Evolutionary conservation across 202 grass and related monocot species (phyloP), one percentile per base, ranked within the genome.

Genomic region (Zizania palustris): DNA sequence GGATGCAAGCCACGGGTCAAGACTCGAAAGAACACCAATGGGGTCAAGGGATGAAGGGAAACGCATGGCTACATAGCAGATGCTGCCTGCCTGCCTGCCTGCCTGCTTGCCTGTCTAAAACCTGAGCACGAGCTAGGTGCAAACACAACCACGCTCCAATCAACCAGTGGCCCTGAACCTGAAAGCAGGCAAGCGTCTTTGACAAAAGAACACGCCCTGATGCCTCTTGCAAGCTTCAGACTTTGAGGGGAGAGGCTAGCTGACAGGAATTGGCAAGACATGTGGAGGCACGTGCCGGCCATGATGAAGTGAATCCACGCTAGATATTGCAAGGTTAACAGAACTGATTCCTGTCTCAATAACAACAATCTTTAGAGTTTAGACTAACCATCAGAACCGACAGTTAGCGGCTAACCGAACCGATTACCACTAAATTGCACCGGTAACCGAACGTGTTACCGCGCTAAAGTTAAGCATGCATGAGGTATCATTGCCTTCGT

Each of bases 271-370:
- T 71, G 65, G 63, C 65, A 36, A 21, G 36, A 20, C 53, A 16
- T 58, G 71, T 63, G 15, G 11, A 57, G 9, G 60, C 59, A 41
- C 81, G 69, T 58, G 74, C 38, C 67, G 22, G 63, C 64, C 55
- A 66, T 61, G 64, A 50, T 51, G 34, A 82, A 16, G 28, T 20
- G 71, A 66, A 74, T 82, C 61, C 71, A 39, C 16, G 62, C 80
- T 45, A 58, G 51, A 50, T 40, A 22, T 13, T 14, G 6, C 28
- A 28, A 28, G 28, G 28, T 28, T 28, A 28, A 28, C 28, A 28
- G 2, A 28, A 28, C 2, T 28, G 28, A 28, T 28, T 28, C 28
- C 28, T 28, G 28, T 28, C 2, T 0, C 28, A 28, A 28, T 28
- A 28, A 28, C 28, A 28, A 28, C 28, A 28, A 28, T 28, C 28